Evolutionary conservation across 345 rosid genomes (phyloP).

Genomic region (Eucalyptus sp.): DNA sequence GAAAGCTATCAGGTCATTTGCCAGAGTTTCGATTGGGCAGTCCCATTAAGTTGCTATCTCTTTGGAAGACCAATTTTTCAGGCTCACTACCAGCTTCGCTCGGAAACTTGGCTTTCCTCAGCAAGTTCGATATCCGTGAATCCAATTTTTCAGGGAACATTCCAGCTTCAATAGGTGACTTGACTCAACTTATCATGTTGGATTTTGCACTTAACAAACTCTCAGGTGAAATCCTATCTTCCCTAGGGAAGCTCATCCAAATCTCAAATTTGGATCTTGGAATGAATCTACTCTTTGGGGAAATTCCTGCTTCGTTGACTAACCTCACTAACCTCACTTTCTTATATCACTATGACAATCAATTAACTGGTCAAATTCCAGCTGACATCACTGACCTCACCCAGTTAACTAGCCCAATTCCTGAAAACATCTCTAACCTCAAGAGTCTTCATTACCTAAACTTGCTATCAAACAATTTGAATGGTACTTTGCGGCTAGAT

Average conservation of each 20-base stretch:
- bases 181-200: too few species aligned
- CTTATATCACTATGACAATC: not conserved
- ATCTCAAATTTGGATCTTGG: not conserved
- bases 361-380: not conserved
- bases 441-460: not conserved
- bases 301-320: not conserved
- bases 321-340: not conserved
- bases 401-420: conserved; percentile 1
- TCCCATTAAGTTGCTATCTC: too few species aligned
- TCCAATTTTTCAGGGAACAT: too few species aligned
- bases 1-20: too few species aligned
- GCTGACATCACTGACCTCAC: not conserved
- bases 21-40: too few species aligned
- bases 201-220: too few species aligned
- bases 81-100: too few species aligned
- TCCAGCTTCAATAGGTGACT: too few species aligned
- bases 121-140: too few species aligned
- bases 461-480: not conserved
- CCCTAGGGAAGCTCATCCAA: not conserved
- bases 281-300: not conserved
- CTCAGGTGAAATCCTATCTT: not conserved
- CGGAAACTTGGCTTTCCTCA: too few species aligned
- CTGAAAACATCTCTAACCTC: not conserved
- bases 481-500: not conserved
- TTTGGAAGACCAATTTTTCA: too few species aligned